Percentiles rank a stretch among this genome's conserved stretches.
phyloP scores from a whole-genome alignment of 2,329 filamentous ascomycete genomes.

The Emergomyces africanus region DNA sequence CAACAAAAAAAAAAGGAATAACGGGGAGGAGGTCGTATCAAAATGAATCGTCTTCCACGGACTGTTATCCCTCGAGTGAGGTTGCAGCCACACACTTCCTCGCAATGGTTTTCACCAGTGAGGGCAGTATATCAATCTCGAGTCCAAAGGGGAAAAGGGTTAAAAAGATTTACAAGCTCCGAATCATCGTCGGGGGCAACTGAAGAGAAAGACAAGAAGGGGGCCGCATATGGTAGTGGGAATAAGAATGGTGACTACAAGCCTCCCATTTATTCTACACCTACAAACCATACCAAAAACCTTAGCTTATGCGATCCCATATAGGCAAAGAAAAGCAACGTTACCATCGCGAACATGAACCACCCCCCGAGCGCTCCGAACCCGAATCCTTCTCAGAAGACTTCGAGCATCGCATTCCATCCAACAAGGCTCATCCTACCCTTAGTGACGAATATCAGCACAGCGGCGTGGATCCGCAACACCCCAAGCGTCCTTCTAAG shows the following conservation, averaged over 20 bases:
- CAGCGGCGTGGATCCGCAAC: constrained; percentile 8
- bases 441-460: constrained; percentile 12
- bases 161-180: neutral
- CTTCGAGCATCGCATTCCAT: constrained; percentile 10
- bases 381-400: constrained; percentile 9
- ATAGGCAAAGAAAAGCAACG: neutral
- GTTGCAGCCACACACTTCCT: neutral
- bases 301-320: neutral
- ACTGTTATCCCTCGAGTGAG: neutral
- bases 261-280: too few relatives aligned
- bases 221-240: neutral
- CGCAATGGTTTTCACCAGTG: neutral
- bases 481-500: constrained; percentile 8
- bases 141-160: neutral
- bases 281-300: neutral
- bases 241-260: neutral
- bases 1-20: neutral
- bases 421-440: constrained; percentile 10
- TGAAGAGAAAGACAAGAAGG: neutral
- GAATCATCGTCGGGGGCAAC: neutral
- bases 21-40: neutral
- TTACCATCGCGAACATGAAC: constrained; percentile 4
- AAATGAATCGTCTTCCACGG: neutral
- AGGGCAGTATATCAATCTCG: neutral
- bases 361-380: constrained; percentile 6